Evolutionary conservation across 768 basidiomycete genomes (phyloP).

Genomic region (Lactarius evosmus): DNA sequence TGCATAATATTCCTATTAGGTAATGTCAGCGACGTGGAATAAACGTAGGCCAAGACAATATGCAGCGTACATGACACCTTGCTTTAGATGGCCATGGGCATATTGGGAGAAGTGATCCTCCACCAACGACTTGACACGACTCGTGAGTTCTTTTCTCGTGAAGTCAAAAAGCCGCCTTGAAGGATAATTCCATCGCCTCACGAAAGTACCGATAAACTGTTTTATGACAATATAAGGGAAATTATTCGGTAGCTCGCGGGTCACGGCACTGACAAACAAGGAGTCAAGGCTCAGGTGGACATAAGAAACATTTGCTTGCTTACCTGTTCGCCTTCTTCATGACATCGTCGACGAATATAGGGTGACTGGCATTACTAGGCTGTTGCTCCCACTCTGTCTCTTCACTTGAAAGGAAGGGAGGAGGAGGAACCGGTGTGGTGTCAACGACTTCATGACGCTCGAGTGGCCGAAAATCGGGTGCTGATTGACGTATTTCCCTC

Average conservation of each 20-base stretch:
- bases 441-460: conserved; percentile 25
- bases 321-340: conserved; percentile 42
- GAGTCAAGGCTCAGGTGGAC: neutral
- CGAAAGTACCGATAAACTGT: conserved; percentile 26
- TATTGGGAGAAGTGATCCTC: conserved; percentile 29
- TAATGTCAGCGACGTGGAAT: neutral
- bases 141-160: conserved; percentile 22
- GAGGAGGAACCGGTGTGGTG: conserved; percentile 9
- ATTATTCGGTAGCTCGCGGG: conserved; percentile 63
- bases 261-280: conserved; percentile 48
- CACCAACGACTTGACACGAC: conserved; percentile 24
- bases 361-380: conserved; percentile 6
- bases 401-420: conserved; percentile 41
- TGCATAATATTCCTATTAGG: conserved; percentile 15
- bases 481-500: conserved; percentile 44
- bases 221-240: conserved; percentile 47
- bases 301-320: conserved; percentile 23
- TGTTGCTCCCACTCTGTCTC: conserved; percentile 35
- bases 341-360: conserved; percentile 51
- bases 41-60: neutral
- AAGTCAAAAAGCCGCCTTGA: conserved; percentile 28
- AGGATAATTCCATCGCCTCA: conserved; percentile 28
- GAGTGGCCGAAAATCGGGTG: conserved; percentile 56
- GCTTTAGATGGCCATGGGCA: conserved; percentile 27
- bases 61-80: conserved; percentile 22